phyloP scores from a whole-genome alignment of 2,329 filamentous ascomycete species.

The Cladosporium oxysporum region DNA sequence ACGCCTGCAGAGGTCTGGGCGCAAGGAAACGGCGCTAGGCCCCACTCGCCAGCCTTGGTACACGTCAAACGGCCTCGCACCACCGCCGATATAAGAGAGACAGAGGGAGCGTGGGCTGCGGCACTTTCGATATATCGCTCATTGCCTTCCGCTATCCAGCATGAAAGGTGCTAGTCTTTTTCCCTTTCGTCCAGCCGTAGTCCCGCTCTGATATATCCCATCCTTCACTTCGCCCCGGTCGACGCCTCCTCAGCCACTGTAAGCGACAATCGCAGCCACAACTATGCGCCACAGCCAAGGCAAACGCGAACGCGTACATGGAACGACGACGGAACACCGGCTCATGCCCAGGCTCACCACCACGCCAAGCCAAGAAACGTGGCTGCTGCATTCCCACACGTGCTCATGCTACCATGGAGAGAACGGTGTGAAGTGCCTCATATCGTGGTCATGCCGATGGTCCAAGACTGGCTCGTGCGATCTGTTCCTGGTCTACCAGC shows the following conservation, averaged over 20 bases:
- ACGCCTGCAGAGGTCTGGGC: not conserved
- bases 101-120: not conserved
- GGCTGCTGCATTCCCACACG: not conserved
- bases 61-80: not conserved
- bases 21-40: not conserved
- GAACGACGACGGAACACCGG: not conserved
- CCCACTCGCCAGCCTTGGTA: conserved; percentile 1
- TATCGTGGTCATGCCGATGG: not conserved
- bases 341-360: not conserved
- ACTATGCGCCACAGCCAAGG: not conserved
- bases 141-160: not conserved
- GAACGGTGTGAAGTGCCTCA: not conserved
- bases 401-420: not conserved
- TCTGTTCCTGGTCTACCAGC: not conserved
- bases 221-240: not conserved
- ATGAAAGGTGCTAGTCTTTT: not conserved
- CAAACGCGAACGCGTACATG: not conserved
- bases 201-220: not conserved
- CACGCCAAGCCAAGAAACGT: not conserved
- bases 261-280: not conserved
- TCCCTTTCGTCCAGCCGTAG: not conserved
- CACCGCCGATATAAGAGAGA: not conserved
- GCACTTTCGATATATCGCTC: conserved; percentile 7
- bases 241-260: not conserved
- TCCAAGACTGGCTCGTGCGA: not conserved